Conservation (phyloP, 1,139 yeast species). For the Lodderomyces pseudojiufengensis region DNA sequence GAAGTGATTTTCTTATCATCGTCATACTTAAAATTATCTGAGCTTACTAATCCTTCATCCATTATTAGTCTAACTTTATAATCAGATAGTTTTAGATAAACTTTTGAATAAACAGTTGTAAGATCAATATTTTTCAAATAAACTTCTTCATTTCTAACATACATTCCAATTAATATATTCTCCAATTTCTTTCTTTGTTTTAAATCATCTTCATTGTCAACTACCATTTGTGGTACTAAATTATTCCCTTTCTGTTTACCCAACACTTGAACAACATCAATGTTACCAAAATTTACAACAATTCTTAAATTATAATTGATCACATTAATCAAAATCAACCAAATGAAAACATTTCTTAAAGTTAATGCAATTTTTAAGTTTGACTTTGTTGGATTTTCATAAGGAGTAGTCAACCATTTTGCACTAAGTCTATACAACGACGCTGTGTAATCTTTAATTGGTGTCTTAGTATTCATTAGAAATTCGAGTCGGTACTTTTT, state of each 20-base stretch:
- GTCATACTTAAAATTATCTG: conserved; percentile 5
- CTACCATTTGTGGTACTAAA: background rate
- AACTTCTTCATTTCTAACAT: conserved; percentile 19
- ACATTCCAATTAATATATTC: conserved; percentile 18
- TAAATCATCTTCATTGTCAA: background rate
- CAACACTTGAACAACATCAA: conserved; percentile 18
- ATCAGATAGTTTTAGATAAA: conserved; percentile 4
- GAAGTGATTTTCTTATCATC: background rate
- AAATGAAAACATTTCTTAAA: conserved; percentile 10
- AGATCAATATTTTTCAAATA: conserved; percentile 17
- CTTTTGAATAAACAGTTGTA: conserved; percentile 18
- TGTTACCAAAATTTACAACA: conserved; percentile 5
- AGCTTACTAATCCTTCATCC: conserved; percentile 14
- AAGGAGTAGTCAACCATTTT: conserved; percentile 7
- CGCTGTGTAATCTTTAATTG: conserved; percentile 8
- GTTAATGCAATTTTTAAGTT: conserved; percentile 2
- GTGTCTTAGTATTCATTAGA: conserved; percentile 4
- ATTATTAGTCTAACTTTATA: conserved; percentile 13
- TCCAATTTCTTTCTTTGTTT: conserved; percentile 6
- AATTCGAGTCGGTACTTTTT: background rate
- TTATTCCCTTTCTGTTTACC: background rate
- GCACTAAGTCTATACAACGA: conserved; percentile 8
- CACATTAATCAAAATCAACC: conserved; percentile 9
- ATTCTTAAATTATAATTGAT: conserved; percentile 8
- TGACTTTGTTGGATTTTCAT: conserved; percentile 2